phyloP scores from a whole-genome alignment of 2,329 filamentous ascomycete genomes.

The Cytospora leucostoma region DNA sequence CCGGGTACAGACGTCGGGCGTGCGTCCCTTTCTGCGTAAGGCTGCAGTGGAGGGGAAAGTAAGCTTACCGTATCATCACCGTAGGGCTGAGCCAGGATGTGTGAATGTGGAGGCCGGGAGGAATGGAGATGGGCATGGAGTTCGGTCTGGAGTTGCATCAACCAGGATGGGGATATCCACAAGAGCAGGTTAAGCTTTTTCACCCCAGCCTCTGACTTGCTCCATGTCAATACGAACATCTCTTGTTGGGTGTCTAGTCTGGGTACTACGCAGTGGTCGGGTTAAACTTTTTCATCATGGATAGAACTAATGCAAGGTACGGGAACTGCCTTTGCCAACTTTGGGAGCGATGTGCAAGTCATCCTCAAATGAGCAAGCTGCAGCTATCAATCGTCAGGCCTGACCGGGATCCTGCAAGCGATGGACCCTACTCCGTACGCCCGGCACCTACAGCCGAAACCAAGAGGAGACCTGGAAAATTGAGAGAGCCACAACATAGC shows the following conservation, averaged over 20 bases:
- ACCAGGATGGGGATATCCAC: neutral
- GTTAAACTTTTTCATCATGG: conserved; percentile 11
- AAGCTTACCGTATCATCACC: conserved; percentile 17
- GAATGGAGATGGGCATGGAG: conserved; percentile 7
- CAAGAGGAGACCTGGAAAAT: neutral
- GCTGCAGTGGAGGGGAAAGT: conserved; percentile 5
- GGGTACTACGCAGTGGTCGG: neutral
- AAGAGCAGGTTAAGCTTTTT: neutral
- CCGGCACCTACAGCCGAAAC: neutral
- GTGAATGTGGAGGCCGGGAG: conserved; percentile 6
- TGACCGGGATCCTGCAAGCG: conserved; percentile 4
- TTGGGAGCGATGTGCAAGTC: conserved; percentile 23
- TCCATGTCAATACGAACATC: neutral
- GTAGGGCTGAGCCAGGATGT: conserved; percentile 20
- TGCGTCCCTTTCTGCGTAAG: conserved; percentile 2
- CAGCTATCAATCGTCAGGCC: conserved; percentile 16
- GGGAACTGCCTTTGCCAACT: conserved; percentile 8
- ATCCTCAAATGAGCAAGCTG: conserved; percentile 10
- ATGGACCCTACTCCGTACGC: conserved; percentile 1
- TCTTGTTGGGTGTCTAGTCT: neutral
- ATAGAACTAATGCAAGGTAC: conserved; percentile 27
- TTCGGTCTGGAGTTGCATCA: neutral
- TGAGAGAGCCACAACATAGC: neutral
- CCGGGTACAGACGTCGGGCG: neutral
- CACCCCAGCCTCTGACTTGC: neutral